phyloP scores from a whole-genome alignment of 805 yeast species.

The Wickerhamomyces mucosus region DNA sequence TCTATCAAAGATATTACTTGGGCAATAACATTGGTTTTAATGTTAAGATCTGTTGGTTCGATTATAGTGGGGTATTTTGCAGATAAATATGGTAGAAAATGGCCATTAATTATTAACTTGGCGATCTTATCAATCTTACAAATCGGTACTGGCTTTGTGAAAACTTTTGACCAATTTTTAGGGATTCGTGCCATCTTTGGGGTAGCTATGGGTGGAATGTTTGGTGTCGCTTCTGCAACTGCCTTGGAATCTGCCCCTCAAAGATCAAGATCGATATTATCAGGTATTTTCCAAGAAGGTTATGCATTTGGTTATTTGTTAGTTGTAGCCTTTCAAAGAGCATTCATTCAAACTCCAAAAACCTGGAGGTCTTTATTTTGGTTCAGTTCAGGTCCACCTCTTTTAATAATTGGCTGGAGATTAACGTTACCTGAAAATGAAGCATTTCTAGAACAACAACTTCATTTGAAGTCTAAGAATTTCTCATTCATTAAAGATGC shows the following conservation, averaged over 20 bases:
- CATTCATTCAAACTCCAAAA: conserved; percentile 40
- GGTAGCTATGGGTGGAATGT: conserved; percentile 63
- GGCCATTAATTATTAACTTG: conserved; percentile 50
- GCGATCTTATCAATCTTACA: conserved; percentile 44
- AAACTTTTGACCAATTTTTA: conserved; percentile 47
- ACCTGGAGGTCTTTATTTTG: conserved; percentile 68
- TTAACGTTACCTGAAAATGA: conserved; percentile 51
- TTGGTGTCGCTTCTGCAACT: conserved; percentile 55
- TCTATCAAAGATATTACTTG: conserved; percentile 47
- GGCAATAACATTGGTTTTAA: conserved; percentile 65
- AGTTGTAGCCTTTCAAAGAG: conserved; percentile 55
- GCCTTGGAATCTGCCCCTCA: conserved; percentile 59
- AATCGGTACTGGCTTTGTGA: conserved; percentile 56
- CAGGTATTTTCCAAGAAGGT: conserved; percentile 50
- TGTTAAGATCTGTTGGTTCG: conserved; percentile 65
- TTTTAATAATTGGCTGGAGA: conserved; percentile 50
- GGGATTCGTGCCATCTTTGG: conserved; percentile 61
- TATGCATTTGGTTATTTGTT: conserved; percentile 61
- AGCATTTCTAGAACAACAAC: conserved; percentile 30
- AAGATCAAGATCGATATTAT: conserved; percentile 48
- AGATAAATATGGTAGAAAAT: conserved; percentile 59
- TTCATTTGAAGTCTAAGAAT: conserved; percentile 16
- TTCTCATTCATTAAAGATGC: conserved; percentile 27
- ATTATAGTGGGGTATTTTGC: conserved; percentile 51
- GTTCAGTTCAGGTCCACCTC: conserved; percentile 65